These are phyloP conservation scores for Myxozyma mucilagina DNA, from an alignment of 805 yeast genomes.

Conservation along the genomic window DNA sequence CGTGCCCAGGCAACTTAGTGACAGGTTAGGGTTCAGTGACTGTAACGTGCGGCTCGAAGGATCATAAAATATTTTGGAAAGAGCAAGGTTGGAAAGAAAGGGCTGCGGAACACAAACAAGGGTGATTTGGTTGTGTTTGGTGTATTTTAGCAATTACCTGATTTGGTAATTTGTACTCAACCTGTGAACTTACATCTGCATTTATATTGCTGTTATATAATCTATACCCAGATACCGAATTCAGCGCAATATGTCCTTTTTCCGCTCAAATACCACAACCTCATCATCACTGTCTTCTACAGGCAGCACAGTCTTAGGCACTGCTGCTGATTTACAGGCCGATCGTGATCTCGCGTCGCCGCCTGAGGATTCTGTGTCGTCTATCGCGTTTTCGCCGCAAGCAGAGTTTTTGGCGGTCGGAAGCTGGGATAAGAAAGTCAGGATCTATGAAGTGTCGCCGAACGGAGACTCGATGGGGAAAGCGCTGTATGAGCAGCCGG, in stretches of 20 bases:
- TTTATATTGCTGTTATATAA: too few species aligned
- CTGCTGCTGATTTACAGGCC: conserved; percentile 54
- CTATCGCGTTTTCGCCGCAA: conserved; percentile 80
- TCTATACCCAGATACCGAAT: too few species aligned
- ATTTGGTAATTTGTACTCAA: too few species aligned
- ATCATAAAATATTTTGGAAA: too few species aligned
- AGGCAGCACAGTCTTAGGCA: conserved; percentile 11
- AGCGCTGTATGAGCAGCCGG: conserved; percentile 86
- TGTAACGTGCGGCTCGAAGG: too few species aligned
- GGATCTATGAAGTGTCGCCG: conserved; percentile 81
- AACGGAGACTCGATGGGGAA: conserved; percentile 82
- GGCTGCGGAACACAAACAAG: too few species aligned
- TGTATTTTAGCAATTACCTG: too few species aligned
- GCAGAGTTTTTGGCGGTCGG: conserved; percentile 79
- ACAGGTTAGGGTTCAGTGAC: too few species aligned
- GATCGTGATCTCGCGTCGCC: conserved; percentile 62
- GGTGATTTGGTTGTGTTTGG: too few species aligned
- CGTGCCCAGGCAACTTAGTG: too few species aligned
- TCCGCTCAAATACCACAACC: conserved; percentile 20
- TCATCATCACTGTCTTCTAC: background rate
- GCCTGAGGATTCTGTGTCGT: conserved; percentile 90
- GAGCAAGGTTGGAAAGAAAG: too few species aligned
- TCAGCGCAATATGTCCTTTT: conserved; percentile 19
- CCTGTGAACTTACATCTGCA: too few species aligned
- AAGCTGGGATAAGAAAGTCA: conserved; percentile 93